These are phyloP conservation scores for Phialophora macrospora DNA, from an alignment of 2,329 filamentous ascomycete genomes.

Conservation along the genomic window DNA sequence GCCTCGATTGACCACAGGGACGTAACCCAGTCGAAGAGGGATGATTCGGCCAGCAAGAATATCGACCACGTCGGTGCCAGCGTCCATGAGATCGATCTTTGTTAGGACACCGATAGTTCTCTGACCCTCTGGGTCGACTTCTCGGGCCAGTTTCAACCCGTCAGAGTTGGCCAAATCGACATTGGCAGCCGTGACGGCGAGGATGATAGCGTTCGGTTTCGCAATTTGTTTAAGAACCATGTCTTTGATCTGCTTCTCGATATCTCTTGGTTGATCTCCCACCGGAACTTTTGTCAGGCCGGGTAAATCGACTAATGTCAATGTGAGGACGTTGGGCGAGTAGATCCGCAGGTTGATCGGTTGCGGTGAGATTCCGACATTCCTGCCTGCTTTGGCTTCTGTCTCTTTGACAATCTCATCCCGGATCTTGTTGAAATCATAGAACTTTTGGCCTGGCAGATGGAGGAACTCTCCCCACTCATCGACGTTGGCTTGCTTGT, in stretches of 20 bases:
- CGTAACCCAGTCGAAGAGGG: conserved; percentile 89
- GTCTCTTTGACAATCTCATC: conserved; percentile 98
- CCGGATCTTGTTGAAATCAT: conserved; percentile 97
- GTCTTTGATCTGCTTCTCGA: conserved; percentile 93
- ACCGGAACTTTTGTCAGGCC: conserved; percentile 96
- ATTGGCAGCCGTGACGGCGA: conserved; percentile 95
- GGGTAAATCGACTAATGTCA: conserved; percentile 94
- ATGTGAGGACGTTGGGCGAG: conserved; percentile 95
- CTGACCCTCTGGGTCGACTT: conserved; percentile 97
- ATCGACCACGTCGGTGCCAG: conserved; percentile 96
- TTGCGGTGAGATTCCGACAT: conserved; percentile 92
- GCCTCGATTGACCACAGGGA: conserved; percentile 96
- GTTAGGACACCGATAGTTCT: conserved; percentile 97
- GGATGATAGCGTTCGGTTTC: conserved; percentile 97
- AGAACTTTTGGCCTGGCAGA: conserved; percentile 95
- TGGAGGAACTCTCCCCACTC: conserved; percentile 99
- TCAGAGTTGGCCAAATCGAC: conserved; percentile 99
- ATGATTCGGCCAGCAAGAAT: conserved; percentile 98
- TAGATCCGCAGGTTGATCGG: conserved; percentile 98
- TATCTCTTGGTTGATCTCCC: conserved; percentile 93
- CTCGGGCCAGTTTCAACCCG: conserved; percentile 90
- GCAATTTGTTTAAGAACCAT: conserved; percentile 99
- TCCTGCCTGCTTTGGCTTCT: conserved; percentile 92
- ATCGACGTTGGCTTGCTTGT: conserved; percentile 87
- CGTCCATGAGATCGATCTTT: conserved; percentile 99